Conservation (phyloP, 129 eudicot genomes). For the Lactuca saligna region DNA sequence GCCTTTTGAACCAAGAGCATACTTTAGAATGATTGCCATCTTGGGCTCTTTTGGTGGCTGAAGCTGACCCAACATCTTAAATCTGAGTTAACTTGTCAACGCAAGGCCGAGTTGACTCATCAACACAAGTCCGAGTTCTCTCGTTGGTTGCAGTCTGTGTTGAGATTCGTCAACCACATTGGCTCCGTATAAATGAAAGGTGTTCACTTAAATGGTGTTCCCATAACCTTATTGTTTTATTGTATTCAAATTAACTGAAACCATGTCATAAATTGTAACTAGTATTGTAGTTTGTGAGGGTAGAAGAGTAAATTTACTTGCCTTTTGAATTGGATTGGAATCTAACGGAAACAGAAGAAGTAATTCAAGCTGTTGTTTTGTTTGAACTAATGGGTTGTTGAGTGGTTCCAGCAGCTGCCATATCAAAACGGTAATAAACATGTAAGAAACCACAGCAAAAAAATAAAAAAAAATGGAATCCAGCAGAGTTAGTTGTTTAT, state of each 20-base stretch:
- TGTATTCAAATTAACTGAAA: conserved; percentile 81
- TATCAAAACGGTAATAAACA: conserved; percentile 2
- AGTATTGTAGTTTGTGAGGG: background rate
- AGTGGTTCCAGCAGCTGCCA: conserved; percentile 70
- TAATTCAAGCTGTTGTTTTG: conserved; percentile 57
- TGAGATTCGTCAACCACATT: no score
- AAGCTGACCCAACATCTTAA: no score
- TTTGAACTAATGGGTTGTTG: conserved; percentile 64
- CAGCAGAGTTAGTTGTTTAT: no score
- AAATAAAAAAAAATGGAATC: no score
- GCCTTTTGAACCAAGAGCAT: no score
- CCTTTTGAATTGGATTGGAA: conserved; percentile 96
- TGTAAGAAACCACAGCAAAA: conserved; percentile 17
- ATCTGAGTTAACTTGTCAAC: no score
- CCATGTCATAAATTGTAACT: background rate
- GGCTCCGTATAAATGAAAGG: no score
- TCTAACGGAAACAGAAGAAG: conserved; percentile 87
- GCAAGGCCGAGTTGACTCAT: no score
- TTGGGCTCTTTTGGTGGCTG: no score
- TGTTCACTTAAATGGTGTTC: conserved; percentile 5
- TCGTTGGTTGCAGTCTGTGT: no score
- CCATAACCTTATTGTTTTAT: conserved; percentile 69
- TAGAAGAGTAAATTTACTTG: conserved; percentile 19
- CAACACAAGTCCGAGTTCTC: no score
- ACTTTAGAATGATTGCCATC: no score